Base-by-base conservation (phyloP, 768 basidiomycete genomes). In the Hypholoma fasciculare region DNA sequence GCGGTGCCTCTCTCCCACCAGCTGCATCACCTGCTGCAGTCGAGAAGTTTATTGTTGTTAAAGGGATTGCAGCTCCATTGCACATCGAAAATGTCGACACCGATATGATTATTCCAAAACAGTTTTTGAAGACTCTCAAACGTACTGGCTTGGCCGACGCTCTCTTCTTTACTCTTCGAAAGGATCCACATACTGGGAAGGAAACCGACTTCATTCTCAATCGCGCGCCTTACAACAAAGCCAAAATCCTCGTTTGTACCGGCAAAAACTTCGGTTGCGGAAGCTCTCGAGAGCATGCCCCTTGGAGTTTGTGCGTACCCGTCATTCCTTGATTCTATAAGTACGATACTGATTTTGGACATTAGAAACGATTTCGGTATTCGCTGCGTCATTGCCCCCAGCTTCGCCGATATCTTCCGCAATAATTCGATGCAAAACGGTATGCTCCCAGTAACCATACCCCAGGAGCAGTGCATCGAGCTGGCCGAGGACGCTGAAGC, bases 361-460 rank as follows among this genome's bases (percentile, higher is more conserved):
- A 51, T 7, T 58, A 90, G 88, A 69, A 88, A 89, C 63, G 93
- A 96, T 74, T 96, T 96, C 68, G 94, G 94, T 23, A 94, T 96
- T 64, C 83, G 88, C 49, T 90, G 89, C 69, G 75, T 96, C 62
- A 91, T 95, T 67, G 91, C 93, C 1, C 92, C 92, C 4, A 91
- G 88, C 65, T 94, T 94, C 63, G 94, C 90, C 23, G 94, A 96
- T 58, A 96, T 96, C 67, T 94, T 94, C 84, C 82, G 83, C 61
- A 92, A 82, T 73, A 95, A 94, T 69, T 80, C 89, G 57, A 92
- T 94, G 90, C 93, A 95, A 72, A 96, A 96, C 70, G 94, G 94
- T 49, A 93, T 94, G 89, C 82, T 96, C 46, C 91, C 92, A 30
- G 76, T 95, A 55, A 72, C 77, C 7, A 76, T 96, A 13, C 76